Conservation (phyloP, 805 yeast species). For the Teunomyces pallodes region DNA sequence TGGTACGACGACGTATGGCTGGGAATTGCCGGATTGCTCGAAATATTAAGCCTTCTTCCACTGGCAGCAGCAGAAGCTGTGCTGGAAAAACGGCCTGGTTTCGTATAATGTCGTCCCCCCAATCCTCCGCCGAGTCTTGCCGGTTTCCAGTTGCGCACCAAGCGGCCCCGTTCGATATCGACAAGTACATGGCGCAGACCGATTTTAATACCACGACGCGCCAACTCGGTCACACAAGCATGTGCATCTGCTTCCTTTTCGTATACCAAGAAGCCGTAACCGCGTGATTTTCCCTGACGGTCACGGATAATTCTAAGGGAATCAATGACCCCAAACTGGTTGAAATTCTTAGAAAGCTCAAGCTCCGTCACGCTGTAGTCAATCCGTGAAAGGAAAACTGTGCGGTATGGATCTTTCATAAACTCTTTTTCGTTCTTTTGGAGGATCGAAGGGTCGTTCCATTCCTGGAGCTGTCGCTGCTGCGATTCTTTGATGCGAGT, state of each 20-base stretch:
- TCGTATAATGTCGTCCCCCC: slow-evolving; percentile 77
- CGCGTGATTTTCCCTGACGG: slow-evolving; percentile 54
- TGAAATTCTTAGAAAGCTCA: slow-evolving; percentile 62
- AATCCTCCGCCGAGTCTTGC: slow-evolving; percentile 84
- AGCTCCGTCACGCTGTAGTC: slow-evolving; percentile 63
- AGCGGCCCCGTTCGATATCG: slow-evolving; percentile 69
- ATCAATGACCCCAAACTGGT: slow-evolving; percentile 69
- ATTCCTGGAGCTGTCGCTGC: slow-evolving; percentile 27
- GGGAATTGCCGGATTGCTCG: background rate
- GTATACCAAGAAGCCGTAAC: slow-evolving; percentile 82
- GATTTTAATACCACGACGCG: slow-evolving; percentile 40
- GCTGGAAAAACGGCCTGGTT: slow-evolving; percentile 18
- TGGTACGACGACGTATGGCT: background rate
- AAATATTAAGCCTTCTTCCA: slow-evolving; percentile 13
- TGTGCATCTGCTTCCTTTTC: slow-evolving; percentile 59
- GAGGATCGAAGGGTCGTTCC: slow-evolving; percentile 33
- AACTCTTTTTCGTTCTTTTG: slow-evolving; percentile 25
- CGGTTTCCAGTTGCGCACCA: slow-evolving; percentile 67
- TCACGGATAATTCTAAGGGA: slow-evolving; percentile 40
- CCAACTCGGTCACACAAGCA: slow-evolving; percentile 57
- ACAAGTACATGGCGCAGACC: slow-evolving; percentile 54
- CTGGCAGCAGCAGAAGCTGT: slow-evolving; percentile 39
- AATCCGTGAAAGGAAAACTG: slow-evolving; percentile 75
- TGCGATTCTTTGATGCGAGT: slow-evolving; percentile 11
- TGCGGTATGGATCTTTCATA: slow-evolving; percentile 64